Base-by-base conservation (phyloP, 1,139 yeast genomes). In the Diutina ranongensis region DNA sequence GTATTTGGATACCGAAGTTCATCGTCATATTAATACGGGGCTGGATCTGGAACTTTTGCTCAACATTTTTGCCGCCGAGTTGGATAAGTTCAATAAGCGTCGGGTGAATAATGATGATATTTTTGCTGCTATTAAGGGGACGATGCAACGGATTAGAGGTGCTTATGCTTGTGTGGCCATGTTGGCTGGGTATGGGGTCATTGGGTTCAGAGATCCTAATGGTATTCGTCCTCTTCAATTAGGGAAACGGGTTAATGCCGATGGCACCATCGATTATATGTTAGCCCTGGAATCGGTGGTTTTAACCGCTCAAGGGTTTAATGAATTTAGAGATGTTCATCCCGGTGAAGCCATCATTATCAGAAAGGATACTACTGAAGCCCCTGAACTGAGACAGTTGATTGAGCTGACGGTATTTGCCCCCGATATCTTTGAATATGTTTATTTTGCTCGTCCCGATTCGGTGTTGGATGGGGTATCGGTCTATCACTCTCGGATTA, bases 261-360 rank as follows among this genome's bases (percentile, higher is more conserved):
- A 83, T 54, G 92, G 94, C n/a, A 55, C 78, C n/a, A 72, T 68
- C 49, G 98, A 92, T 63, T 88, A 85, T 64, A 88, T 92, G 97
- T 68, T 94, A 55, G 95, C 97, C 1, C 84, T 95, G 12, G 98
- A 92, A 64, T 83, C 94, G 49, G 97, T 94, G 51, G 98, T 88
- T 3, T 71, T 92, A 53, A 86, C 84, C 61, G 96, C 97, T n/a
- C 94, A 87, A 55, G 94, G 94, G 20, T 92, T 81, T 65, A 69
- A 74, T 49, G 79, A 74, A 40, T 85, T 83, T 67, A 72, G 87
- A 55, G 98, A 92, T 60, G 66, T 94, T 49, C 68, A 74, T 51
- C 98, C 98, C 1, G 99, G 99, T 57, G 95, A 94, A 66, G 97
- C 96, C 10, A 95, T 92, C 44, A 85, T 94, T 53, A 83, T 92